Conservation (phyloP, 257 asterid species). For the Prunella vulgaris region DNA sequence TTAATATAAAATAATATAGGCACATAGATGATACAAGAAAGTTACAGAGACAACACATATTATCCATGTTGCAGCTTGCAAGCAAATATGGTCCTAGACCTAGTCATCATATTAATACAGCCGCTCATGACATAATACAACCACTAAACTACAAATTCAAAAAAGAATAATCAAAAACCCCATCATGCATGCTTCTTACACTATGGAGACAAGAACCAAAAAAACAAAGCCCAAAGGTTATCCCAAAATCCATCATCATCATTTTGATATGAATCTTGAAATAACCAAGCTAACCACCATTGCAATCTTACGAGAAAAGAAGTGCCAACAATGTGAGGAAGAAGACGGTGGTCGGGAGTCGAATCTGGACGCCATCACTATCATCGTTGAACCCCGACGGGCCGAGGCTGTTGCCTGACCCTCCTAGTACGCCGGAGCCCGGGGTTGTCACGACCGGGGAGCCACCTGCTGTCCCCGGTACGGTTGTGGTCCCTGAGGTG, state of each 20-base stretch:
- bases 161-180: conserved; percentile 21
- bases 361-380: conserved; percentile 28
- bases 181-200: conserved; percentile 20
- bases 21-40: conserved; percentile 7
- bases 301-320: conserved; percentile 30
- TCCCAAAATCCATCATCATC: conserved; percentile 26
- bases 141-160: conserved; percentile 23
- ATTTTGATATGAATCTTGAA: conserved; percentile 20
- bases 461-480: conserved; percentile 31
- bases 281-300: conserved; percentile 11
- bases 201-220: conserved; percentile 11
- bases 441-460: conserved; percentile 51
- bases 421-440: conserved; percentile 42
- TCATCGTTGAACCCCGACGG: conserved; percentile 53
- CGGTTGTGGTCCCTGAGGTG: conserved; percentile 26
- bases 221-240: not conserved
- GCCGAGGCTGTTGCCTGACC: conserved; percentile 49
- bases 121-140: conserved; percentile 1
- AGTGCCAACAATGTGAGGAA: conserved; percentile 22
- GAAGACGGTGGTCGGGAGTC: conserved; percentile 17
- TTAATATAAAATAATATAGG: conserved; percentile 3
- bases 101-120: conserved; percentile 1
- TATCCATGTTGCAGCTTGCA: not conserved
- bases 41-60: not conserved
- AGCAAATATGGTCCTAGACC: conserved; percentile 1